Evolutionary conservation across 148 eudicot genomes (phyloP).

Genomic region (Vaccinium myrtillus): DNA sequence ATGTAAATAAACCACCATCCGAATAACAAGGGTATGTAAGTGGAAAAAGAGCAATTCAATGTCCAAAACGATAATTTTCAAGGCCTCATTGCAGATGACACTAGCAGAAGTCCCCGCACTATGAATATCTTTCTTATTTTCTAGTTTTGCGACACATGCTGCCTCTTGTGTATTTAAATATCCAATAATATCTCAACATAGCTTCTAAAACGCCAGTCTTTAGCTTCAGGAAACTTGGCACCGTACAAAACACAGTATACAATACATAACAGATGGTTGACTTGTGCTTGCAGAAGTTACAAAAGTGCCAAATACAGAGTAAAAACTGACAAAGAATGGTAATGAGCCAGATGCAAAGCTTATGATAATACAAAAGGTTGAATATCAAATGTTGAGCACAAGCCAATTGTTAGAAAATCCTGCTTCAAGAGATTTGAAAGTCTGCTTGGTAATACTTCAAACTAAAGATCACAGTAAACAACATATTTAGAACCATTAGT

Average conservation of each 20-base stretch:
- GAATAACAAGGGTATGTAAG: neutral
- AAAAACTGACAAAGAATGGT: neutral
- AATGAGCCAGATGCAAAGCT: neutral
- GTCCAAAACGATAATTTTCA: slow-evolving; percentile 3
- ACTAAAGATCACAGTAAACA: neutral
- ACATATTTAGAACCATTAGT: slow-evolving; percentile 1
- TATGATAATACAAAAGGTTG: neutral
- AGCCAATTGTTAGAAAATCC: neutral
- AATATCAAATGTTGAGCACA: neutral
- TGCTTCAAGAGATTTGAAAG: neutral
- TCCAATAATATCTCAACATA: neutral
- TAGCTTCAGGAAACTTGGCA: neutral
- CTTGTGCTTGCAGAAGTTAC: neutral
- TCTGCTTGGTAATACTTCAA: neutral
- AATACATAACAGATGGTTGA: slow-evolving; percentile 1
- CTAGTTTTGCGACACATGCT: neutral
- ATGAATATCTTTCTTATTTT: neutral
- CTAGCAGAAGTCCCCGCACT: neutral
- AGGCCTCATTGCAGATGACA: neutral
- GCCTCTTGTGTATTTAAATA: neutral
- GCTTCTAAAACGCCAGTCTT: slow-evolving; percentile 1
- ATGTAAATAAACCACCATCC: neutral
- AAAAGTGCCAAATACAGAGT: neutral
- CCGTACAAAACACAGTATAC: neutral
- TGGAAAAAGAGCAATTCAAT: neutral